These are phyloP conservation scores for Penicillium robsamsonii DNA, from an alignment of 495 filamentous ascomycete species.

Conservation along the genomic window DNA sequence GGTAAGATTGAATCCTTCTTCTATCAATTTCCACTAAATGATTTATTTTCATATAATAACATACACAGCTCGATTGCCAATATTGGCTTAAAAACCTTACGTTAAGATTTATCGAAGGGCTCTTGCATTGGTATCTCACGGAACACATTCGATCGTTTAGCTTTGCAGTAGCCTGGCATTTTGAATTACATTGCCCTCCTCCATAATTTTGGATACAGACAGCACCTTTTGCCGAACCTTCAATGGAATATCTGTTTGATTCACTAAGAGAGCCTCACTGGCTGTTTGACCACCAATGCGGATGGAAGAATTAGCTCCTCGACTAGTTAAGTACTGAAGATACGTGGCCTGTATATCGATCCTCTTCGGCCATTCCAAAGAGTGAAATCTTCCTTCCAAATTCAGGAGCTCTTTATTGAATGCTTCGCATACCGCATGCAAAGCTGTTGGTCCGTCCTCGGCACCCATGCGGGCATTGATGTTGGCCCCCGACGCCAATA, in stretches of 20 bases:
- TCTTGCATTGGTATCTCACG: no score
- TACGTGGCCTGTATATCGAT: not conserved
- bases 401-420: not conserved
- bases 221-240: not conserved
- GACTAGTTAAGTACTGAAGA: constrained; percentile 1
- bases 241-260: constrained; percentile 3
- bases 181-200: constrained; percentile 4
- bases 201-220: not conserved
- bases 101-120: no score
- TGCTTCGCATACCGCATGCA: constrained; percentile 2
- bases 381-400: constrained; percentile 2
- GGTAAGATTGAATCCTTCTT: no score
- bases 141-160: not conserved
- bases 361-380: not conserved
- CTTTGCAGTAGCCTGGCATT: constrained; percentile 1
- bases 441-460: constrained; percentile 1
- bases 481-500: constrained; percentile 2
- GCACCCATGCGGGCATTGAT: not conserved
- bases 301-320: constrained; percentile 2
- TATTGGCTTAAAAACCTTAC: no score
- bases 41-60: no score
- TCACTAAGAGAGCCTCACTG: constrained; percentile 1
- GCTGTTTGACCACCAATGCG: constrained; percentile 5
- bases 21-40: no score
- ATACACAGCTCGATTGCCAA: no score